Percentiles rank a stretch among this genome's conserved stretches.
phyloP scores from a whole-genome alignment of 2,329 filamentous ascomycete genomes.

The Acrocalymma vagum region DNA sequence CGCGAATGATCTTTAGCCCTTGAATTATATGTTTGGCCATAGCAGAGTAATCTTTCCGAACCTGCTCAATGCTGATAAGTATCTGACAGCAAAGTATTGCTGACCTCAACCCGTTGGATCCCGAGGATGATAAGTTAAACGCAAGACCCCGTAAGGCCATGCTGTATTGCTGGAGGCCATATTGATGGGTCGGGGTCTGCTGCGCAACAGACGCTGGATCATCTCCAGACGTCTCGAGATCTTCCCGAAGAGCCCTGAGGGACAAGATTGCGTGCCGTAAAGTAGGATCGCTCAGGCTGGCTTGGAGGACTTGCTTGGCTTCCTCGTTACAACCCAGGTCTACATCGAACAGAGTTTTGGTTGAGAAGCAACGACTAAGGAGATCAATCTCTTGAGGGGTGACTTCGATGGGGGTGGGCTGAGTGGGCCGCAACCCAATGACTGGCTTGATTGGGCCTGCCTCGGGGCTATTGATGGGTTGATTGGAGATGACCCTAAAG shows the following conservation, averaged over 20 bases:
- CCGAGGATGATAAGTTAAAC: constrained; percentile 46
- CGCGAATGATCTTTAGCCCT: constrained; percentile 56
- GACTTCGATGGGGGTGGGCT: constrained; percentile 10
- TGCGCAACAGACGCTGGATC: constrained; percentile 28
- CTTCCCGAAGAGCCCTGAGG: constrained; percentile 45
- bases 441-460: constrained; percentile 12
- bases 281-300: constrained; percentile 23
- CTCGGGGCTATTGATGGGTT: constrained; percentile 13
- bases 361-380: constrained; percentile 27
- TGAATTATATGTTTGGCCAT: constrained; percentile 55
- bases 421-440: constrained; percentile 8
- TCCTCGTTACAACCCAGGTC: constrained; percentile 21
- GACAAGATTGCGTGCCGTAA: constrained; percentile 46
- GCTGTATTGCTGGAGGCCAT: constrained; percentile 55
- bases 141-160: constrained; percentile 53
- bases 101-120: constrained; percentile 43
- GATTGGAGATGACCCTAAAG: constrained; percentile 17
- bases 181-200: constrained; percentile 39
- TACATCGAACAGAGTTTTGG: constrained; percentile 22
- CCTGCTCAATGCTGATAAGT: constrained; percentile 59
- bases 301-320: constrained; percentile 22
- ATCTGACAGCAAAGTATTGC: constrained; percentile 58
- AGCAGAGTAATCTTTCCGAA: constrained; percentile 49
- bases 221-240: constrained; percentile 48
- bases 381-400: constrained; percentile 21